These are phyloP conservation scores for Schoenoplectus tabernaemontani DNA, from an alignment of 202 grass and related monocot genomes.

Conservation along the genomic window DNA sequence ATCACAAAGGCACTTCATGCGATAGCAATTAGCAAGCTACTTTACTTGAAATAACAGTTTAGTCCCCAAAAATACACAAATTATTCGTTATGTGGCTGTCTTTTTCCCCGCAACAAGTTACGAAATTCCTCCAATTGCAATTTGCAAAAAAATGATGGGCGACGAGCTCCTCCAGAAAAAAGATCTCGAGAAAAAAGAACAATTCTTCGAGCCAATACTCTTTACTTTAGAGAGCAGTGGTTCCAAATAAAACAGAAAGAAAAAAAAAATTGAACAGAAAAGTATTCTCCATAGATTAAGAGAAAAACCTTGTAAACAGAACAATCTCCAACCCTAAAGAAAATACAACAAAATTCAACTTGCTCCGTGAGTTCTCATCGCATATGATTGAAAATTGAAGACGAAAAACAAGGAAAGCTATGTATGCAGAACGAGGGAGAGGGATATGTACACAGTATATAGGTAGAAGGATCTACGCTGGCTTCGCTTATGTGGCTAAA, in stretches of 20 bases:
- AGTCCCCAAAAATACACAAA: neutral
- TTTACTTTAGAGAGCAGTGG: neutral
- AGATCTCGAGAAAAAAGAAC: neutral
- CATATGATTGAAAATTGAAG: neutral
- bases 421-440: neutral
- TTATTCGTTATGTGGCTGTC: neutral
- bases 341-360: neutral
- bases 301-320: neutral
- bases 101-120: neutral
- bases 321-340: neutral
- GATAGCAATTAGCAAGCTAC: too few species aligned
- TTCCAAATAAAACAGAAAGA: neutral
- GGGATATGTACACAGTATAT: neutral
- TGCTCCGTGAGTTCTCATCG: neutral
- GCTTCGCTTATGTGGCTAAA: neutral
- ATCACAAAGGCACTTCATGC: neutral
- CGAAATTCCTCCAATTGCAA: neutral
- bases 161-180: neutral
- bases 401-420: neutral
- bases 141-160: neutral
- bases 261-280: neutral
- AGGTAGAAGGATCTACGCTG: constrained; percentile 19
- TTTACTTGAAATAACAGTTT: too few species aligned
- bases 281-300: neutral
- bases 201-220: neutral